Percentiles rank a stretch among this genome's conserved stretches.
Conservation (phyloP, 805 yeast species). For the Monosporozyma yasuniensis region DNA sequence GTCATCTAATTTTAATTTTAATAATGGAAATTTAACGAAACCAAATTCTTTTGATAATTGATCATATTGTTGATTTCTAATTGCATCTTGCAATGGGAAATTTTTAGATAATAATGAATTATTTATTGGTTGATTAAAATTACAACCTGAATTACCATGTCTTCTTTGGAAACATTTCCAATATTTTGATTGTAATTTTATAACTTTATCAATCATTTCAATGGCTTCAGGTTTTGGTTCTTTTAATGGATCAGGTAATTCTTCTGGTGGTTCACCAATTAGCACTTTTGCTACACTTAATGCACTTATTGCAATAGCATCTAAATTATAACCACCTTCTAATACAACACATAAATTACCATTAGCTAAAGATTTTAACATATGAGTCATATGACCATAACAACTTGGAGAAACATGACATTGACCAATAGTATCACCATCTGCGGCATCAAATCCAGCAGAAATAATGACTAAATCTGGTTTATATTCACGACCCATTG, state of each 20-base stretch:
- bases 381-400: slow-evolving; percentile 92
- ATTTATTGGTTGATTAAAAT: slow-evolving; percentile 30
- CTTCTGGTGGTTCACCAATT: slow-evolving; percentile 92
- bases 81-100: slow-evolving; percentile 56
- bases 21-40: slow-evolving; percentile 62
- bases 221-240: slow-evolving; percentile 72
- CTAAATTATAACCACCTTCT: slow-evolving; percentile 95
- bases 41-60: slow-evolving; percentile 45
- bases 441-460: slow-evolving; percentile 98
- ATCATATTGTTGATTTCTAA: slow-evolving; percentile 61
- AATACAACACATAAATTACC: slow-evolving; percentile 84
- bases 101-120: slow-evolving; percentile 32
- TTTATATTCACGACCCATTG: slow-evolving; percentile 77
- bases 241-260: slow-evolving; percentile 39
- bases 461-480: slow-evolving; percentile 91
- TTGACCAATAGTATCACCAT: slow-evolving; percentile 94
- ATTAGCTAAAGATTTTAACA: slow-evolving; percentile 75
- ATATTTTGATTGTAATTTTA: slow-evolving; percentile 68
- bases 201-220: slow-evolving; percentile 72
- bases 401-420: slow-evolving; percentile 94
- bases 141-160: slow-evolving; percentile 47
- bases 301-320: slow-evolving; percentile 84
- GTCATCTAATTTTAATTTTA: slow-evolving; percentile 30
- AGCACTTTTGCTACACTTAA: slow-evolving; percentile 84
- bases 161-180: slow-evolving; percentile 68